phyloP scores from a whole-genome alignment of 768 basidiomycete genomes.

The Mycena rosella region DNA sequence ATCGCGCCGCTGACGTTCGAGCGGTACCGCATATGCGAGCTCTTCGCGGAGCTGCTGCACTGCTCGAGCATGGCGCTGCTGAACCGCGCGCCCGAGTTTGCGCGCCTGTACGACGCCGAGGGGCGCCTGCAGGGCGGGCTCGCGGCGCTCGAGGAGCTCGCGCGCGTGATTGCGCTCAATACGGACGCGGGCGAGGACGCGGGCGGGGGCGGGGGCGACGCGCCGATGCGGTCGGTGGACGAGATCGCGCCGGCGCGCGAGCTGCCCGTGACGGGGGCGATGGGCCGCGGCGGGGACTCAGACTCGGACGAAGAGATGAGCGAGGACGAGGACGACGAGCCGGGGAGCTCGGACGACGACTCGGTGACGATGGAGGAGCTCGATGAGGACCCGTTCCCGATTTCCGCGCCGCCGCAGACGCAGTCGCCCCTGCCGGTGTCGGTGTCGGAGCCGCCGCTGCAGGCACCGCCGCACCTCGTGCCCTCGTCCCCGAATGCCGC shows the following conservation, averaged over 20 bases:
- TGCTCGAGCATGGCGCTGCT: constrained; percentile 98
- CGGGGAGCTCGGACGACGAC: constrained; percentile 83
- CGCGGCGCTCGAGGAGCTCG: constrained; percentile 85
- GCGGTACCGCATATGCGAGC: constrained; percentile 94
- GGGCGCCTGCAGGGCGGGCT: constrained; percentile 93
- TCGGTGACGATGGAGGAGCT: constrained; percentile 81
- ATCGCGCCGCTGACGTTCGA: constrained; percentile 91
- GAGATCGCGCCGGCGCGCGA: constrained; percentile 76
- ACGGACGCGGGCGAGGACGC: constrained; percentile 39
- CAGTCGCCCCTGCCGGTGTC: constrained; percentile 43
- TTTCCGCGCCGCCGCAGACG: constrained; percentile 45
- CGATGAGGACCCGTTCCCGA: constrained; percentile 66
- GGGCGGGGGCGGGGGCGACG: constrained; percentile 63
- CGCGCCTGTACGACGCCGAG: constrained; percentile 81
- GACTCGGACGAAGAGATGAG: constrained; percentile 88
- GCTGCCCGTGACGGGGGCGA: constrained; percentile 70
- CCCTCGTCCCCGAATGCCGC: constrained; percentile 46
- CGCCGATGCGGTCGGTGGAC: constrained; percentile 64
- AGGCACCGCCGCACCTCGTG: constrained; percentile 37
- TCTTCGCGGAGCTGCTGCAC: constrained; percentile 96
- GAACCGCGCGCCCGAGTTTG: constrained; percentile 80
- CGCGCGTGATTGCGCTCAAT: constrained; percentile 82
- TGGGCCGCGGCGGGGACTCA: constrained; percentile 50
- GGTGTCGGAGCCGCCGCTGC: constrained; percentile 43
- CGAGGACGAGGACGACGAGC: constrained; percentile 70